Evolutionary conservation across 768 basidiomycete species (phyloP), one percentile per base, ranked within the genome.

Genomic region (Tylopilus subfusipes): DNA sequence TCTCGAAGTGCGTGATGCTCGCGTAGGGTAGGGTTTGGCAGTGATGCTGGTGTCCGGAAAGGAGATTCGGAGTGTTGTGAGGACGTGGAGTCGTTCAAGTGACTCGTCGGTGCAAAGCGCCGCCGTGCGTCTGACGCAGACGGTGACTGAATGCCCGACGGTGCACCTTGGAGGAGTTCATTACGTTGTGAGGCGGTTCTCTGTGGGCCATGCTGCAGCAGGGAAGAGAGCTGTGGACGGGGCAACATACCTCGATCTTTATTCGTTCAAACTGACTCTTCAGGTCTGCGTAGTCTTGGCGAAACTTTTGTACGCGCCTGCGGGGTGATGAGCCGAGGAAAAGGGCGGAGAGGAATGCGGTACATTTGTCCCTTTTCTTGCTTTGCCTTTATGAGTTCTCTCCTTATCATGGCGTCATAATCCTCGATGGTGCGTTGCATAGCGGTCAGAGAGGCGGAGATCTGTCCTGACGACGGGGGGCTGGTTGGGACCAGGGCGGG

Each of bases 381-480:
- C 74, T 97, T 98, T 42, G 90, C 85, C 62, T 90, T 93, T 49
- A 98, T 94, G 66, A 97, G 93, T 72, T 99, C 97, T 57, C 95
- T 80, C 75, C 88, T 91, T 0, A 91, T 93, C 90, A 98, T 94
- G 10, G 90, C 88, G 63, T 98, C 95, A 66, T 96, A 98, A 67
- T 99, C 97, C 56, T 98, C 95, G 58, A 98, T 86, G 50, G 97
- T 94, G 53, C 97, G 76, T 47, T 90, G 86, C 81, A 98, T 86
- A 2, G 93, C 94, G 25, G 93, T 84, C n/a, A 99, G 77, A 10
- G 93, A 94, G n/a, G 95, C 94, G 30, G 92, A 91, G 72, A 99
- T 93, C 81, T 98, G 96, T 72, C 95, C 95, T 95, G 77, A 70
- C 72, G 63, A 57, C 56, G 62, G 61, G 58, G n/a, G 56, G 39